Evolutionary conservation across 1,284 basidiomycete genomes (phyloP).

Genomic region (Sporisorium graminicola): DNA sequence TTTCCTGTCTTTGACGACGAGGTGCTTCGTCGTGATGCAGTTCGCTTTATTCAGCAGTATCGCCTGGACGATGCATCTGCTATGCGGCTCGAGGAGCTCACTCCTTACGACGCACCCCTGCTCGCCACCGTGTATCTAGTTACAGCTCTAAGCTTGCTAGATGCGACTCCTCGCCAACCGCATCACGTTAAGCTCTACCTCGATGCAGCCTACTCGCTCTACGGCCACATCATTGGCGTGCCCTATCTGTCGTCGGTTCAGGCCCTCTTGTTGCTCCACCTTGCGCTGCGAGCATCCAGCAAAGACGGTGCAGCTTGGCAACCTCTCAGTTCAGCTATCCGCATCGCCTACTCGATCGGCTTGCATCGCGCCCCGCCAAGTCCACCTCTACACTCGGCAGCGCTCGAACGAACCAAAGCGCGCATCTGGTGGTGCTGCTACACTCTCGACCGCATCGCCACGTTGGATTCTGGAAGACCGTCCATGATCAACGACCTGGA

Average conservation of each 20-base stretch:
- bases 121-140: slow-evolving; percentile 14
- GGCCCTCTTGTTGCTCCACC: slow-evolving; percentile 10
- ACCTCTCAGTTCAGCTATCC: slow-evolving; percentile 9
- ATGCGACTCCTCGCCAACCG: slow-evolving; percentile 1
- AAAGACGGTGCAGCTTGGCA: slow-evolving; percentile 21
- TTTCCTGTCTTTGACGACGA: slow-evolving; percentile 15
- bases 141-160: slow-evolving; percentile 5
- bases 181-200: slow-evolving; percentile 7
- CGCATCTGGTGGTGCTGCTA: slow-evolving; percentile 23
- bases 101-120: slow-evolving; percentile 10
- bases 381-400: slow-evolving; percentile 13
- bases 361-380: slow-evolving; percentile 10
- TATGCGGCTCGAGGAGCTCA: slow-evolving; percentile 7
- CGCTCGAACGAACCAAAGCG: slow-evolving; percentile 9
- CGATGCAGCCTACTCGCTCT: slow-evolving; percentile 14
- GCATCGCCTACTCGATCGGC: slow-evolving; percentile 16
- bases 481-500: slow-evolving; percentile 17
- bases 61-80: slow-evolving; percentile 6
- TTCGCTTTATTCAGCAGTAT: slow-evolving; percentile 10
- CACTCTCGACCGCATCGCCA: slow-evolving; percentile 15
- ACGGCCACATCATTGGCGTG: slow-evolving; percentile 11
- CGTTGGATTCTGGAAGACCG: slow-evolving; percentile 14
- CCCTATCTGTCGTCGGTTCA: slow-evolving; percentile 19
- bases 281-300: slow-evolving; percentile 1
- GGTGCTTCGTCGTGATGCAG: slow-evolving; percentile 8